A percentile compares a stretch with the other conserved stretches of the same genome.
phyloP scores from a whole-genome alignment of 768 basidiomycete species.

The Kwoniella pini region DNA sequence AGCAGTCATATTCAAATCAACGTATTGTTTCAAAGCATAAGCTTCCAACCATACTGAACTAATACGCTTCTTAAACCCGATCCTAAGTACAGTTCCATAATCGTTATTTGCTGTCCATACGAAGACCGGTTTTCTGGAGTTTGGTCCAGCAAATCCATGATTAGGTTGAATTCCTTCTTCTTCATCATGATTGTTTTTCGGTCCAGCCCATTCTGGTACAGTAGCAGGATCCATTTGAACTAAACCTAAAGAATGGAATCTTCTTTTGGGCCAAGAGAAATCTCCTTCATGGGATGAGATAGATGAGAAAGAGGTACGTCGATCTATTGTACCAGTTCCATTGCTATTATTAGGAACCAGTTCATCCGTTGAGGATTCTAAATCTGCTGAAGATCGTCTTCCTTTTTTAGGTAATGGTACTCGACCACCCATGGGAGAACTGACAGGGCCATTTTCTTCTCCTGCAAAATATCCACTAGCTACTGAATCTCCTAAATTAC shows the following conservation, averaged over 20 bases:
- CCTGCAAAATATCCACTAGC: constrained; percentile 10
- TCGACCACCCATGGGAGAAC: constrained; percentile 3
- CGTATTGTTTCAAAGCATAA: constrained; percentile 76
- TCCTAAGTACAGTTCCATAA: constrained; percentile 77
- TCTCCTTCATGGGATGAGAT: constrained; percentile 44
- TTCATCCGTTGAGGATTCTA: constrained; percentile 31
- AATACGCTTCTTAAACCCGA: constrained; percentile 86
- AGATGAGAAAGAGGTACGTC: constrained; percentile 43
- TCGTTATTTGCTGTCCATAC: constrained; percentile 75
- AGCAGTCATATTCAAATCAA: constrained; percentile 88
- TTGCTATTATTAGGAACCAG: neutral
- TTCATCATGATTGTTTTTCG: constrained; percentile 22
- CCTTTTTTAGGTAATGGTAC: constrained; percentile 5
- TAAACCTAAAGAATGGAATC: constrained; percentile 39
- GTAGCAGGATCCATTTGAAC: constrained; percentile 45
- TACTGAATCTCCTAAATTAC: constrained; percentile 17
- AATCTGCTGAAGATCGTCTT: constrained; percentile 22
- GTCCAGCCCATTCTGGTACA: constrained; percentile 27
- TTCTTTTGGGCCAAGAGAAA: constrained; percentile 22
- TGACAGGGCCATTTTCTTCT: neutral
- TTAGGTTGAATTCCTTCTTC: constrained; percentile 56
- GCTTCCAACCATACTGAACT: constrained; percentile 76
- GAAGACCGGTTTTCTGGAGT: constrained; percentile 55
- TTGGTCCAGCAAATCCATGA: constrained; percentile 29
- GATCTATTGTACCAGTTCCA: constrained; percentile 15